Conservation (phyloP, 805 yeast species). For the Priceomyces castillae region DNA sequence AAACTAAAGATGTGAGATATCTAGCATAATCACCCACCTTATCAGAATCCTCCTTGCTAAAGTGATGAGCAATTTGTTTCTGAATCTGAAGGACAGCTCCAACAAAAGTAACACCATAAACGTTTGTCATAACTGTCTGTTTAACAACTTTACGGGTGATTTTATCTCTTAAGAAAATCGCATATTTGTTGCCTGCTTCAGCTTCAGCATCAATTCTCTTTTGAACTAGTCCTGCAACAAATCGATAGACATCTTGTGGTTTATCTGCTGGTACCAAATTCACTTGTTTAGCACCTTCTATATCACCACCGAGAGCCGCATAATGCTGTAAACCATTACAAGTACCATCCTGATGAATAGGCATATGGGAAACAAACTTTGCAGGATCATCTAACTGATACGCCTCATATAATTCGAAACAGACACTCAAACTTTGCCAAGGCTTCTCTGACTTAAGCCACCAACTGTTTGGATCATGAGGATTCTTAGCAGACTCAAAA, state of each 20-base stretch:
- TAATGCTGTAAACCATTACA: conserved; percentile 86
- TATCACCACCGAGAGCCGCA: conserved; percentile 84
- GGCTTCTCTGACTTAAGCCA: conserved; percentile 79
- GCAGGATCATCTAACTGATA: conserved; percentile 60
- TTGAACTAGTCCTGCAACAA: conserved; percentile 64
- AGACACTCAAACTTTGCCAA: conserved; percentile 75
- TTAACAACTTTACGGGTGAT: conserved; percentile 86
- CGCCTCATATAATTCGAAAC: conserved; percentile 65
- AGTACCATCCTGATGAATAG: conserved; percentile 85
- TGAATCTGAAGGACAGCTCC: conserved; percentile 91
- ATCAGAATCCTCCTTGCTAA: conserved; percentile 41
- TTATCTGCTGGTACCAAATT: conserved; percentile 66
- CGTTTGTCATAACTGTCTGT: conserved; percentile 98
- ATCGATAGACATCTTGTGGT: conserved; percentile 76
- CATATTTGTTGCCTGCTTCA: conserved; percentile 51
- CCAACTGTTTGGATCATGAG: conserved; percentile 56
- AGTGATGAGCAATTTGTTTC: conserved; percentile 65
- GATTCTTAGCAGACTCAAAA: conserved; percentile 58
- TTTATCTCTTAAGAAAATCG: conserved; percentile 54
- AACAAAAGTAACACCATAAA: conserved; percentile 91
- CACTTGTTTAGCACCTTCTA: conserved; percentile 79
- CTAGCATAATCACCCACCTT: conserved; percentile 36
- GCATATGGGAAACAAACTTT: conserved; percentile 64
- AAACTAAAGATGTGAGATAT: conserved; percentile 75
- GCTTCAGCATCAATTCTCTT: conserved; percentile 54